A percentile compares a stretch with the other conserved stretches of the same genome.
phyloP scores from a whole-genome alignment of 1,284 basidiomycete genomes.

The Rhizoctonia solani region DNA sequence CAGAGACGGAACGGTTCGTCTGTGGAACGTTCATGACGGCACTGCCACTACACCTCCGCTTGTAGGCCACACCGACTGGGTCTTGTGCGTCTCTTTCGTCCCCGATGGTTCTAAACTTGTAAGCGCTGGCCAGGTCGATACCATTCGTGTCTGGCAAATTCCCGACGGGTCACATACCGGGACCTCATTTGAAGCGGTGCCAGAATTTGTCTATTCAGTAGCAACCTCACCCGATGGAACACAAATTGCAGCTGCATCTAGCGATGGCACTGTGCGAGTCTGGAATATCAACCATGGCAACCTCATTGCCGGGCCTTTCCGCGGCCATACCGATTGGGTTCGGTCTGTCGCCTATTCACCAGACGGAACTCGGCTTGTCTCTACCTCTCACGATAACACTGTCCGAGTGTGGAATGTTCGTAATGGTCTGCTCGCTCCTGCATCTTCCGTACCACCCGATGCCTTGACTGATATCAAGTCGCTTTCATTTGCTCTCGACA shows the following conservation, averaged over 20 bases:
- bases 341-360: neutral
- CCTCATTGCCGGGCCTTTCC: neutral
- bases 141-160: too few species aligned
- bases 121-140: too few species aligned
- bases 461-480: neutral
- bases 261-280: neutral
- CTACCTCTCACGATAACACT: neutral
- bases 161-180: too few species aligned
- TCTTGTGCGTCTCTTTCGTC: neutral
- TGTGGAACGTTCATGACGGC: neutral
- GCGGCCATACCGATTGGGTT: neutral
- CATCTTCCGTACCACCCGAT: neutral
- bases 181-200: too few species aligned
- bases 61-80: neutral
- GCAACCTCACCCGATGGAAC: conserved; percentile 14
- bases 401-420: neutral
- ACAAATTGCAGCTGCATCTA: neutral
- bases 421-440: neutral
- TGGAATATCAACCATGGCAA: neutral
- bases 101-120: too few species aligned
- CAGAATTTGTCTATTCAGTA: conserved; percentile 1
- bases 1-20: neutral
- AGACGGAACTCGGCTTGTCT: neutral
- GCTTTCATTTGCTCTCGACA: neutral
- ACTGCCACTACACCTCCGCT: neutral